These are phyloP conservation scores for Byssoonygena ceratinophila DNA, from an alignment of 2,329 filamentous ascomycete genomes.

Conservation along the genomic window DNA sequence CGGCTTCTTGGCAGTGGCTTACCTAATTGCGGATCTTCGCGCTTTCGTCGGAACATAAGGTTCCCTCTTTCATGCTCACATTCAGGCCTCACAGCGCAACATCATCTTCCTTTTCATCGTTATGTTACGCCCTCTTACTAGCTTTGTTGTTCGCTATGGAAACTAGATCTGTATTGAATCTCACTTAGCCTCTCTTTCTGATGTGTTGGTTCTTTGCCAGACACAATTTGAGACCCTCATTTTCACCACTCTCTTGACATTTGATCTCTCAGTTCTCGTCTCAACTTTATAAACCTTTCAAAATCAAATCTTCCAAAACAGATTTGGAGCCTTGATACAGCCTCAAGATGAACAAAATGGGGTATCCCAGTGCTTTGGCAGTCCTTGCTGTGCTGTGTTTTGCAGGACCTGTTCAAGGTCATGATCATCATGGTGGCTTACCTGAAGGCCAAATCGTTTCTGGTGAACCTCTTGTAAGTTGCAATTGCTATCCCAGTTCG, in stretches of 20 bases:
- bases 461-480: slow-evolving; percentile 59
- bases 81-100: background rate
- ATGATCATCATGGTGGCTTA: slow-evolving; percentile 50
- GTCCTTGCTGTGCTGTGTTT: slow-evolving; percentile 10
- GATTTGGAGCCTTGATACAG: background rate
- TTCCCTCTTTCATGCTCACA: background rate
- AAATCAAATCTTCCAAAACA: background rate
- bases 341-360: background rate
- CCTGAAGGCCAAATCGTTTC: slow-evolving; percentile 60
- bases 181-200: background rate
- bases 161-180: background rate
- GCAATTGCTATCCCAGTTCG: too few relatives aligned
- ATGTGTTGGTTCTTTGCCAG: background rate
- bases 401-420: slow-evolving; percentile 30
- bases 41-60: background rate
- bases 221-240: background rate
- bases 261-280: background rate
- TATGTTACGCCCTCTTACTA: background rate
- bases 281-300: background rate
- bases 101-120: background rate
- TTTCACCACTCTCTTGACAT: background rate
- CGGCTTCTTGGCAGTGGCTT: background rate
- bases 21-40: background rate
- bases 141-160: background rate
- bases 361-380: background rate